These are phyloP conservation scores for Datura wrightii DNA, from an alignment of 257 asterid species.

Conservation along the genomic window DNA sequence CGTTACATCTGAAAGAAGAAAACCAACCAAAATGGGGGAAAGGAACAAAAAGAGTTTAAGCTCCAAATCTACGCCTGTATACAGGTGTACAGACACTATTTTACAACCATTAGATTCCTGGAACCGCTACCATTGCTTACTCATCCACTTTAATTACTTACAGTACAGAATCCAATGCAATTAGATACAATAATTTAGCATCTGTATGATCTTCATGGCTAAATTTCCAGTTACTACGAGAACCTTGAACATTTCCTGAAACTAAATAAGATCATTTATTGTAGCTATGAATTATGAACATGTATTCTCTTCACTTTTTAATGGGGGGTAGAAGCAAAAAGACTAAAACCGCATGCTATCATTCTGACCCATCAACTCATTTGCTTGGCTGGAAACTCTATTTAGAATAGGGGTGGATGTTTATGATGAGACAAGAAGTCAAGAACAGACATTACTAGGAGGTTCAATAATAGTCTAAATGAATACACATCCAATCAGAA, in stretches of 20 bases:
- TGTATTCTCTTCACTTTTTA: neutral
- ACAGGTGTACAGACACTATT: neutral
- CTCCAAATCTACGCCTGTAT: neutral
- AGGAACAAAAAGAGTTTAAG: neutral
- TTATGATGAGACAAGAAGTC: neutral
- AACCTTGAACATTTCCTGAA: slow-evolving; percentile 12
- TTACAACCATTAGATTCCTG: slow-evolving; percentile 7
- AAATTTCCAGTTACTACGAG: slow-evolving; percentile 8
- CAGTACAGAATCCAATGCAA: neutral
- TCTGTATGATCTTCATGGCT: slow-evolving; percentile 7
- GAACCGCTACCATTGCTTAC: neutral
- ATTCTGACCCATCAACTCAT: neutral
- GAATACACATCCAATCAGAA: neutral
- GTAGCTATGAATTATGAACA: neutral
- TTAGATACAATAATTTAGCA: neutral
- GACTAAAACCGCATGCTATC: neutral
- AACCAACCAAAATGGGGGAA: slow-evolving; percentile 21
- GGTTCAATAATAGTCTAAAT: slow-evolving; percentile 8
- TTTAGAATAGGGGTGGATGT: neutral
- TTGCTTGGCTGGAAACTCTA: neutral
- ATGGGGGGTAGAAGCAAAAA: neutral
- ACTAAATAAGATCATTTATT: neutral
- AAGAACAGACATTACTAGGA: neutral
- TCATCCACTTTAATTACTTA: neutral
- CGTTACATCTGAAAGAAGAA: neutral